A percentile compares a stretch with the other conserved stretches of the same genome.
These are phyloP conservation scores for Terfezia boudieri DNA, from an alignment of 495 filamentous ascomycete species.

Conservation along the genomic window DNA sequence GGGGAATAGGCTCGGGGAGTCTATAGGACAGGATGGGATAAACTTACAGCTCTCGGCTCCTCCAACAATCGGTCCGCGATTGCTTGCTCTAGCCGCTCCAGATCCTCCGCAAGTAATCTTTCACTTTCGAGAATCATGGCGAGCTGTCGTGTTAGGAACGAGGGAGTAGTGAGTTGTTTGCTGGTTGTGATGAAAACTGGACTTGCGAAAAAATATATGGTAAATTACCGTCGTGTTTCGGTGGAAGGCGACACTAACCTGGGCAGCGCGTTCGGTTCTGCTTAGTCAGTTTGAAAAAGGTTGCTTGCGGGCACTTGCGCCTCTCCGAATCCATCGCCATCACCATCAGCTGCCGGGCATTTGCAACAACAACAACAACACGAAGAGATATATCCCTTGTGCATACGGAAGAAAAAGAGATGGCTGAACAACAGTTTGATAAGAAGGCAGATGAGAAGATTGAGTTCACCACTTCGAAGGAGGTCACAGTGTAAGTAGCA, in stretches of 20 bases:
- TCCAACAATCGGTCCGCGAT: slow-evolving; percentile 72
- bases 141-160: neutral
- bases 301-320: neutral
- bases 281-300: neutral
- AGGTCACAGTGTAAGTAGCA: slow-evolving; percentile 67
- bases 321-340: neutral
- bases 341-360: too few relatives aligned
- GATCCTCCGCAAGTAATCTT: slow-evolving; percentile 77
- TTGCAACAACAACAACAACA: neutral
- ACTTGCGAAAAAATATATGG: too few relatives aligned
- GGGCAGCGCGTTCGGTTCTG: neutral
- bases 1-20: neutral
- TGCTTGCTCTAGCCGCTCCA: slow-evolving; percentile 83
- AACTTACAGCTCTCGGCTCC: slow-evolving; percentile 65
- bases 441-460: slow-evolving; percentile 85
- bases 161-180: neutral
- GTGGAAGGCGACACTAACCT: too few relatives aligned
- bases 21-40: too few relatives aligned
- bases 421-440: slow-evolving; percentile 81
- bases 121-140: slow-evolving; percentile 79
- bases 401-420: slow-evolving; percentile 17
- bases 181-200: neutral
- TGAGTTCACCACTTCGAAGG: slow-evolving; percentile 94
- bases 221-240: too few relatives aligned
- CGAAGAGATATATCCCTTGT: neutral